These are phyloP conservation scores for Saccharomyces hybrid DNA, from an alignment of 1,139 yeast species.

Conservation along the genomic window DNA sequence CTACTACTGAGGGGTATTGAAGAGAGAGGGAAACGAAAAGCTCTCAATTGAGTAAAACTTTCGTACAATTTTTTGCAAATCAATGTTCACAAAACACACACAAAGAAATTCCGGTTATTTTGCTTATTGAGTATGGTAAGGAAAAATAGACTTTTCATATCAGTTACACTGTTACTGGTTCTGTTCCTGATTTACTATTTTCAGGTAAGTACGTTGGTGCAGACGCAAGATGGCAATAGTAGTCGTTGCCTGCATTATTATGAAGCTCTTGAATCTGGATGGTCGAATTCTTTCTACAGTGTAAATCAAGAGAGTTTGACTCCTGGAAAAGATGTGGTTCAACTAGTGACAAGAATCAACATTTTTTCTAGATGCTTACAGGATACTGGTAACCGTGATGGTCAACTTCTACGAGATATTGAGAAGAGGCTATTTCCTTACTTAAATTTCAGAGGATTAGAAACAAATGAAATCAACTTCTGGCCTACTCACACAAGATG, in stretches of 20 bases:
- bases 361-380: not conserved
- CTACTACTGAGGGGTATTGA: not conserved
- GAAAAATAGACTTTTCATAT: not conserved
- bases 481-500: not conserved
- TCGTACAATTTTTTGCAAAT: not conserved
- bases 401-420: not conserved
- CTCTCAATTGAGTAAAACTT: not conserved
- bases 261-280: not conserved
- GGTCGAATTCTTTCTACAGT: not conserved
- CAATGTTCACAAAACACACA: not conserved
- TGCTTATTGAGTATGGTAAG: not conserved
- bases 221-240: not conserved
- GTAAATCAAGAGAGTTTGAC: not conserved
- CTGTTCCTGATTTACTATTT: not conserved
- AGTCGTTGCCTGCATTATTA: not conserved
- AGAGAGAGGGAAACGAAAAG: not conserved
- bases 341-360: not conserved
- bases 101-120: not conserved
- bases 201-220: not conserved
- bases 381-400: not conserved
- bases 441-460: not conserved
- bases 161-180: not conserved
- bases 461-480: not conserved
- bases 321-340: not conserved
- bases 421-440: not conserved